A percentile compares a stretch with the other conserved stretches of the same genome.
These are phyloP conservation scores for Pseudognaphalium luteoalbum DNA, from an alignment of 129 eudicot genomes.

Conservation along the genomic window DNA sequence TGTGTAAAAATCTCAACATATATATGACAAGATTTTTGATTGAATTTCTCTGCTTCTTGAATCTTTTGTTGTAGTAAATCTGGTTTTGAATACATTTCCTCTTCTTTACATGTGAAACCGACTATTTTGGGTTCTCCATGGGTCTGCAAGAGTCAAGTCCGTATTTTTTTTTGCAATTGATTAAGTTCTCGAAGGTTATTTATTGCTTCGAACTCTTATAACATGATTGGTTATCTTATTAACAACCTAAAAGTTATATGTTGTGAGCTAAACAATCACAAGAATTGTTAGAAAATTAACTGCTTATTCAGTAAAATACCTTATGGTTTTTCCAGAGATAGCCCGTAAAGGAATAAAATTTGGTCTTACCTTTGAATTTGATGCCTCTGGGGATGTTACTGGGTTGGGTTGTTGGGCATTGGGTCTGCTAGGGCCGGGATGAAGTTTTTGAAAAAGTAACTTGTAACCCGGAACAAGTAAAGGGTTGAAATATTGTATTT, in stretches of 20 bases:
- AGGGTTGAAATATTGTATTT: too few relatives aligned
- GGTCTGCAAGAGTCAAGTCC: background rate
- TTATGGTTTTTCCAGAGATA: background rate
- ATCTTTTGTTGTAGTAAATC: background rate
- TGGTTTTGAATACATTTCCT: background rate
- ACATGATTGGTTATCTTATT: background rate
- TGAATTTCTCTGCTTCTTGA: background rate
- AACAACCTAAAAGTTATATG: background rate
- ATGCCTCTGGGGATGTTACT: too few relatives aligned
- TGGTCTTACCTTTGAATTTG: too few relatives aligned
- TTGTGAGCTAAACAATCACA: background rate
- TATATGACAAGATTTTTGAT: background rate
- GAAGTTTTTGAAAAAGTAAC: too few relatives aligned
- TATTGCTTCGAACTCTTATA: too few relatives aligned
- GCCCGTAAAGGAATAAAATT: background rate
- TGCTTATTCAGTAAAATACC: too few relatives aligned
- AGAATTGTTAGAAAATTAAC: background rate
- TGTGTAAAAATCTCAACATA: slow-evolving; percentile 7
- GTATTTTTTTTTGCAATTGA: background rate
- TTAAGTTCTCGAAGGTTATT: too few relatives aligned
- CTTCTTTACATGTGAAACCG: background rate
- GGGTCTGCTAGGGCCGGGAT: too few relatives aligned
- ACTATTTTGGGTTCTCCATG: background rate
- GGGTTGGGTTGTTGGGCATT: too few relatives aligned
- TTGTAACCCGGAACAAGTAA: too few relatives aligned